phyloP scores from a whole-genome alignment of 73 alveolate genomes.

The Paramecium bursaria region DNA sequence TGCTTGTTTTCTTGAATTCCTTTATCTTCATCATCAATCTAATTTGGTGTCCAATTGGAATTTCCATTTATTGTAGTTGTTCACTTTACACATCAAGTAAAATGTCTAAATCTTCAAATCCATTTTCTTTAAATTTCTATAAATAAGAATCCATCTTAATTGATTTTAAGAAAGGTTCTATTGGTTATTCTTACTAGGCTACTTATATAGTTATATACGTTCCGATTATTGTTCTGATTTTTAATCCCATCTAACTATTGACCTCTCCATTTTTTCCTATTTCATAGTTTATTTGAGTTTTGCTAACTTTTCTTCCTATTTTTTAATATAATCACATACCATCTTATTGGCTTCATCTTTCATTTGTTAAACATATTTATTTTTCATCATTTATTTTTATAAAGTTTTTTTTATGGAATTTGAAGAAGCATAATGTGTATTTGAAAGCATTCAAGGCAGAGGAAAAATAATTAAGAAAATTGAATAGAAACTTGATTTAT shows the following conservation, averaged over 20 bases:
- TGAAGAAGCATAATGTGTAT: constrained; percentile 30
- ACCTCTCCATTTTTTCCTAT: constrained; percentile 32
- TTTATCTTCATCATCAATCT: constrained; percentile 50
- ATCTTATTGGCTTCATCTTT: constrained; percentile 31
- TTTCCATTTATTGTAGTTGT: constrained; percentile 33
- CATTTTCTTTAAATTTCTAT: constrained; percentile 38
- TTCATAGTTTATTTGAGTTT: constrained; percentile 16
- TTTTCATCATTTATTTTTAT: neutral
- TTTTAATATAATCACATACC: neutral
- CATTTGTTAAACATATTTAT: constrained; percentile 13
- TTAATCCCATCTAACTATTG: neutral
- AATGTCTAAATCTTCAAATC: constrained; percentile 36
- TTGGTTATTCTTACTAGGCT: constrained; percentile 45
- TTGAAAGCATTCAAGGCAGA: neutral
- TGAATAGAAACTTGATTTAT: neutral
- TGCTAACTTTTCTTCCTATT: constrained; percentile 43
- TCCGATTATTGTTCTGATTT: neutral
- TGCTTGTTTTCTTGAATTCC: constrained; percentile 10
- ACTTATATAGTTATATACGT: too few species aligned
- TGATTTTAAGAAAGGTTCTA: constrained; percentile 40
- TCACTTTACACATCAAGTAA: constrained; percentile 36
- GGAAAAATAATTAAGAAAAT: neutral
- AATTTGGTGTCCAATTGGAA: constrained; percentile 49
- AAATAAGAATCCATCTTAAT: constrained; percentile 42
- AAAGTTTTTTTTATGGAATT: constrained; percentile 15